Evolutionary conservation across 495 filamentous ascomycete genomes (phyloP).

Genomic region (Penicillium maclennaniae): DNA sequence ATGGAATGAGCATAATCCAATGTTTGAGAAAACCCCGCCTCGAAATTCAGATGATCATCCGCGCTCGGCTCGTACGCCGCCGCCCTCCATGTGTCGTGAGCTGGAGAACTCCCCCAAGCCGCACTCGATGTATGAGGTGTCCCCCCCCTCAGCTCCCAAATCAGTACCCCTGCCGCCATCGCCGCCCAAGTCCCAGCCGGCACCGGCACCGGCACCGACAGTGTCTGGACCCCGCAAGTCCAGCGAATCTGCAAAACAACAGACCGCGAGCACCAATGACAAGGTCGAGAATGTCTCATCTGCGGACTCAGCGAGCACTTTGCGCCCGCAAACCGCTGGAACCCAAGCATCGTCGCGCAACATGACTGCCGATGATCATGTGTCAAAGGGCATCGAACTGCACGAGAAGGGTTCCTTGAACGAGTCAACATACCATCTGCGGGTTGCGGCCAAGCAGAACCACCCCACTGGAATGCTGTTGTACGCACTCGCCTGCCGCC

Average conservation of each 20-base stretch:
- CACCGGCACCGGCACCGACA: conserved; percentile 37
- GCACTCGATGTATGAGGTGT: conserved; percentile 34
- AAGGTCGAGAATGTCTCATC: conserved; percentile 53
- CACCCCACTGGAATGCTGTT: conserved; percentile 92
- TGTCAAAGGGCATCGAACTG: conserved; percentile 78
- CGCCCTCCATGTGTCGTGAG: conserved; percentile 23
- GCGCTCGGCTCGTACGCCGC: conserved; percentile 34
- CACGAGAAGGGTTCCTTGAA: conserved; percentile 82
- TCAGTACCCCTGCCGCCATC: conserved; percentile 13
- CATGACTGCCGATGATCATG: conserved; percentile 78
- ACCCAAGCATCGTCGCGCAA: conserved; percentile 42
- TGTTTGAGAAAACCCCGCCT: conserved; percentile 49
- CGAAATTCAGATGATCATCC: conserved; percentile 34
- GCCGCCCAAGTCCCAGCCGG: conserved; percentile 1
- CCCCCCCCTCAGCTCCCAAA: conserved; percentile 12
- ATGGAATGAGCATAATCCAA: conserved; percentile 51
- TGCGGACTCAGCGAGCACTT: conserved; percentile 63
- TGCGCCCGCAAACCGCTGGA: conserved; percentile 52
- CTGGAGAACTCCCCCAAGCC: conserved; percentile 32
- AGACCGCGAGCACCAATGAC: conserved; percentile 26
- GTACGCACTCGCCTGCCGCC: conserved; percentile 93
- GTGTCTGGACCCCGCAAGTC: conserved; percentile 45
- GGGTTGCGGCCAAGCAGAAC: conserved; percentile 78
- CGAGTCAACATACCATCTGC: conserved; percentile 93
- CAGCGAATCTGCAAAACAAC: conserved; percentile 27